Conservation (phyloP, 371 early-diverging fungal genomes). For the Mycotypha africana region DNA sequence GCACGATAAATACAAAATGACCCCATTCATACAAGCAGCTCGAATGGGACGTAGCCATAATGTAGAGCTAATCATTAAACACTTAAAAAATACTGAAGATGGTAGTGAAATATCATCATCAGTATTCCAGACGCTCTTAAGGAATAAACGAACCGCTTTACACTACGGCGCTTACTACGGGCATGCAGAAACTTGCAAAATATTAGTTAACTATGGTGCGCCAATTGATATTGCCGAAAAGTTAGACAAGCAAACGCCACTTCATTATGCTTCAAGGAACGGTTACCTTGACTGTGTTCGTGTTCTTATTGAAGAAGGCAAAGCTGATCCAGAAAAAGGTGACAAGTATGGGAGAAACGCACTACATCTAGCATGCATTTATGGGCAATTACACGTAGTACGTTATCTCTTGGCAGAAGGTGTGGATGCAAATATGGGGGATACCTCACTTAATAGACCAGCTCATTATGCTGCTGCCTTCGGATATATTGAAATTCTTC, state of each 20-base stretch:
- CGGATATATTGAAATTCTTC: slow-evolving; percentile 38
- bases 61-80: slow-evolving; percentile 11
- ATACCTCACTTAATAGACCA: slow-evolving; percentile 47
- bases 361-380: slow-evolving; percentile 45
- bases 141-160: slow-evolving; percentile 40
- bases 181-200: slow-evolving; percentile 37
- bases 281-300: slow-evolving; percentile 47
- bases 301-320: slow-evolving; percentile 40
- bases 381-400: slow-evolving; percentile 42
- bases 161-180: slow-evolving; percentile 57
- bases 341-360: slow-evolving; percentile 48
- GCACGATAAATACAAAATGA: slow-evolving; percentile 38
- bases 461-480: slow-evolving; percentile 57
- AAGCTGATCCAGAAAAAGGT: slow-evolving; percentile 31
- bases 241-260: slow-evolving; percentile 38
- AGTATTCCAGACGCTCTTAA: slow-evolving; percentile 31
- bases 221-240: slow-evolving; percentile 35
- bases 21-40: slow-evolving; percentile 53
- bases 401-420: slow-evolving; percentile 37
- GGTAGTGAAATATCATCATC: background rate
- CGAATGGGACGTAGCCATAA: slow-evolving; percentile 43
- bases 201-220: slow-evolving; percentile 42
- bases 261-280: slow-evolving; percentile 40
- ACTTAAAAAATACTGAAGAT: background rate
- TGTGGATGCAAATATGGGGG: slow-evolving; percentile 39